These are phyloP conservation scores for Triticum dicoccoides DNA, from an alignment of 176 grass and related monocot species.

Conservation along the genomic window DNA sequence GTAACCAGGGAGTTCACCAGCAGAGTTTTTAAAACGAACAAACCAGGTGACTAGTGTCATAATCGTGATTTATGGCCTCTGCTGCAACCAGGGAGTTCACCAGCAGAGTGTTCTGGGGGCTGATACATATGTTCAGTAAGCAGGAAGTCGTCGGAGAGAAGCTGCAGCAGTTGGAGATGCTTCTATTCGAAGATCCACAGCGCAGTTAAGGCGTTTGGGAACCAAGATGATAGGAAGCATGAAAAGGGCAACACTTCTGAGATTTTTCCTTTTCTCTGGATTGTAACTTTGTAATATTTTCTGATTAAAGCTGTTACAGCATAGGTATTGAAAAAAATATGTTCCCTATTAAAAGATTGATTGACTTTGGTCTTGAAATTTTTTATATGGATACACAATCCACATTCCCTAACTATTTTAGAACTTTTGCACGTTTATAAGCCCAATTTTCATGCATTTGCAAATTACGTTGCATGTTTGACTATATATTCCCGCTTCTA, in stretches of 20 bases:
- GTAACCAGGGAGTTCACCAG: too few relatives aligned
- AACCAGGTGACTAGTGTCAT: too few relatives aligned
- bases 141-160: neutral
- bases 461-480: neutral
- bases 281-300: neutral
- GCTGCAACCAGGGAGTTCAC: neutral
- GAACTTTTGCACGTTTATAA: neutral
- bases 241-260: neutral
- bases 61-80: neutral
- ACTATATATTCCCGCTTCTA: neutral
- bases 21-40: too few relatives aligned
- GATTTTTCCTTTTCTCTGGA: neutral
- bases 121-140: neutral
- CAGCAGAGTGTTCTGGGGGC: neutral
- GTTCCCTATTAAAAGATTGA: neutral
- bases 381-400: neutral
- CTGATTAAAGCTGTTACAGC: neutral
- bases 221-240: neutral
- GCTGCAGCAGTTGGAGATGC: slow-evolving; percentile 29
- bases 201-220: neutral
- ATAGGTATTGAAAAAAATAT: neutral
- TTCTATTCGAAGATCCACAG: slow-evolving; percentile 18
- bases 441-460: neutral
- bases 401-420: neutral
- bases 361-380: neutral